Percentiles rank a stretch among this genome's conserved stretches.
Conservation (phyloP, 2,329 filamentous ascomycete genomes). For the Ascocoryne sarcoides region DNA sequence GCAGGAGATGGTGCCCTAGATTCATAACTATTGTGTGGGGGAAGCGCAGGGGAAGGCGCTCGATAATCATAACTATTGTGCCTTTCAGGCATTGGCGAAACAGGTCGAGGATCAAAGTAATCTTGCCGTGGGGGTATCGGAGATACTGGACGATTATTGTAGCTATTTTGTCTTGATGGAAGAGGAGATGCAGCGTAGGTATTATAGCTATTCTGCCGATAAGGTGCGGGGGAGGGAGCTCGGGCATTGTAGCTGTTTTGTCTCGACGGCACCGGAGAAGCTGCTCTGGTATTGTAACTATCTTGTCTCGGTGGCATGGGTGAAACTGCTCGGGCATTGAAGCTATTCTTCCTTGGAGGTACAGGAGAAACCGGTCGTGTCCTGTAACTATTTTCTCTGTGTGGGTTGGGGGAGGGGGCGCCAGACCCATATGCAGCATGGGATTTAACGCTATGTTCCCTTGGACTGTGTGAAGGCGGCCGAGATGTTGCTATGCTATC, state of each 20-base stretch:
- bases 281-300: conserved; percentile 24
- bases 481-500: conserved; percentile 20
- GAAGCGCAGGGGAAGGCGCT: conserved; percentile 23
- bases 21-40: conserved; percentile 27
- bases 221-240: conserved; percentile 32
- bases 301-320: conserved; percentile 30
- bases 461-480: conserved; percentile 21
- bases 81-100: conserved; percentile 25
- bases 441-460: conserved; percentile 12
- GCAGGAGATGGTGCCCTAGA: conserved; percentile 36
- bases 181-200: conserved; percentile 25
- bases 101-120: conserved; percentile 18
- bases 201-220: conserved; percentile 26
- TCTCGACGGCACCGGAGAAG: conserved; percentile 26
- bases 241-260: conserved; percentile 33
- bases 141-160: conserved; percentile 35
- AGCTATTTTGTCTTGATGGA: conserved; percentile 25
- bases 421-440: conserved; percentile 27
- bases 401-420: conserved; percentile 26
- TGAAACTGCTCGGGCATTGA: conserved; percentile 32
- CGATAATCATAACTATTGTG: conserved; percentile 31
- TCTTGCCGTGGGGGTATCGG: conserved; percentile 30
- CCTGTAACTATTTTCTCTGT: neutral
- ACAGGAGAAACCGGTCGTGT: conserved; percentile 2
- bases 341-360: conserved; percentile 20